Conservation (phyloP, 2,329 filamentous ascomycete species). For the Trichophyton benhamiae region DNA sequence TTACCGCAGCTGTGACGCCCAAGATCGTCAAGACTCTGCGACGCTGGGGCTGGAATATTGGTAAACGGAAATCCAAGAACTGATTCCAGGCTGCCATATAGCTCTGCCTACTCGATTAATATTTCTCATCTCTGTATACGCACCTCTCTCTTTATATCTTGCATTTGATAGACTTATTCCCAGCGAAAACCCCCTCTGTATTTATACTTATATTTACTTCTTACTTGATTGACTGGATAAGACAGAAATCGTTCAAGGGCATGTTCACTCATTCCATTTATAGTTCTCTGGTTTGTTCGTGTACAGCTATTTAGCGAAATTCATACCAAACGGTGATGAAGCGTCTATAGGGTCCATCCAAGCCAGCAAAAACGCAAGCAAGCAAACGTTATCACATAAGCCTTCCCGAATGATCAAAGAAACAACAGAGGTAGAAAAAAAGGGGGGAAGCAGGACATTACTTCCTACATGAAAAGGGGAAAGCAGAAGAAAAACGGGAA, state of each 20-base stretch:
- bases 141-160: neutral
- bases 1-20: slow-evolving; percentile 80
- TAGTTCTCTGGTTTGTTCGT: neutral
- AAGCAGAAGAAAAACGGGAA: neutral
- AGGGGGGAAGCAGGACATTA: neutral
- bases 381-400: slow-evolving; percentile 2
- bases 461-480: neutral
- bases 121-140: neutral
- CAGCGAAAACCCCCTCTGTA: neutral
- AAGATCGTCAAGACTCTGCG: slow-evolving; percentile 86
- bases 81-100: neutral
- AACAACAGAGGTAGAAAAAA: neutral
- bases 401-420: slow-evolving; percentile 2
- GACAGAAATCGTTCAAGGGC: neutral
- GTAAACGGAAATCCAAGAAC: slow-evolving; percentile 40
- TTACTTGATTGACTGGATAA: neutral
- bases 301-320: neutral
- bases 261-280: neutral
- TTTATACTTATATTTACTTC: neutral
- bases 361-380: neutral
- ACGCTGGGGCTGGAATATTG: slow-evolving; percentile 89
- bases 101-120: neutral
- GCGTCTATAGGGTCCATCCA: slow-evolving; percentile 2
- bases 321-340: neutral
- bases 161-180: neutral